Percentiles rank a stretch among this genome's conserved stretches.
Conservation (phyloP, 2,329 filamentous ascomycete genomes). For the Alternaria brassicicola region DNA sequence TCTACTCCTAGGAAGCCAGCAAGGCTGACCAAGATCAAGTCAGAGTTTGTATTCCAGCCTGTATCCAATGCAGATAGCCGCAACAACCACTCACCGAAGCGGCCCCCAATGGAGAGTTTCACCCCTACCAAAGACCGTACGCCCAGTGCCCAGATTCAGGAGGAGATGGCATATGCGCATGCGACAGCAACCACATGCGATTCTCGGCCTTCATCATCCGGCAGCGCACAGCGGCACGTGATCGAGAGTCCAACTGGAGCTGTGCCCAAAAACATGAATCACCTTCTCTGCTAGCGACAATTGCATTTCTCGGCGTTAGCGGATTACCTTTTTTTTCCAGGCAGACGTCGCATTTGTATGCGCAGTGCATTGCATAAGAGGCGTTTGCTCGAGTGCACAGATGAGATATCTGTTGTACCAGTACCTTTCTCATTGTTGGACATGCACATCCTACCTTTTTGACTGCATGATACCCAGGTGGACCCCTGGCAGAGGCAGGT, state of each 20-base stretch:
- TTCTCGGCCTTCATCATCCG: conserved; percentile 33
- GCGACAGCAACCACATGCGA: conserved; percentile 20
- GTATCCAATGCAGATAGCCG: conserved; percentile 39
- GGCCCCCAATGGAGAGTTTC: conserved; percentile 38
- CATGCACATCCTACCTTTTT: conserved; percentile 23
- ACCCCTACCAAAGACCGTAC: conserved; percentile 39
- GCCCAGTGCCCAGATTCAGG: conserved; percentile 35
- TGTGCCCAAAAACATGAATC: conserved; percentile 31
- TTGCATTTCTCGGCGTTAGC: conserved; percentile 36
- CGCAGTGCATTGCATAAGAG: conserved; percentile 24
- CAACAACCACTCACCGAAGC: conserved; percentile 40
- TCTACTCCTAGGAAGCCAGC: conserved; percentile 25
- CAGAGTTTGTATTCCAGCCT: conserved; percentile 30
- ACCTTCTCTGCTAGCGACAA: conserved; percentile 24
- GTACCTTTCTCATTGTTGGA: conserved; percentile 19
- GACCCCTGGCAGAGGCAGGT: conserved; percentile 15
- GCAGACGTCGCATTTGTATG: conserved; percentile 2
- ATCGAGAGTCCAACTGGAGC: conserved; percentile 31
- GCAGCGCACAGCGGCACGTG: conserved; percentile 30
- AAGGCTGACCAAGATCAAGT: conserved; percentile 34
- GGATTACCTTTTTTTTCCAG: conserved; percentile 8
- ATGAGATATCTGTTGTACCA: conserved; percentile 17
- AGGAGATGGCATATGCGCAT: conserved; percentile 23
- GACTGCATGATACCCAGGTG: conserved; percentile 41
- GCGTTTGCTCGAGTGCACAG: conserved; percentile 22